Conservation (phyloP, 805 yeast genomes). For the Helenozyma rhizophorensis region DNA sequence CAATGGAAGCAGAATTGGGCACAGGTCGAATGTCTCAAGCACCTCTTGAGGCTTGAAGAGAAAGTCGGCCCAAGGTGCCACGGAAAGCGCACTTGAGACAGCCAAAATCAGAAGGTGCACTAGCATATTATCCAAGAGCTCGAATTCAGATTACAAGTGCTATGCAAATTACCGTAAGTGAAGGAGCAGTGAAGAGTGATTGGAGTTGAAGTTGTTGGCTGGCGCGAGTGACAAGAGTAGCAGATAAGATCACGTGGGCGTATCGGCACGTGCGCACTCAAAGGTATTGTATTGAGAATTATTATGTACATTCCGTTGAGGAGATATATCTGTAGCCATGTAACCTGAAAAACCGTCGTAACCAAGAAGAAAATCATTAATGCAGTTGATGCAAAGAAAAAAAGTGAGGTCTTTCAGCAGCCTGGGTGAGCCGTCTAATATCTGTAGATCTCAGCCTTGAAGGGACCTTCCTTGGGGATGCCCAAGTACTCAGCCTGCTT, state of each 20-base stretch:
- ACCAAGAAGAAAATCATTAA: slow-evolving; percentile 26
- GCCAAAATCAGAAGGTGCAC: too few species aligned
- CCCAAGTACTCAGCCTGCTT: slow-evolving; percentile 94
- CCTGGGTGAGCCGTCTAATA: slow-evolving; percentile 48
- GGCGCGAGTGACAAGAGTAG: too few species aligned
- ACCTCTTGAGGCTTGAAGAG: too few species aligned
- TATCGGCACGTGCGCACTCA: background rate
- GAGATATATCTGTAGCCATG: slow-evolving; percentile 28
- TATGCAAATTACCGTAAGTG: too few species aligned
- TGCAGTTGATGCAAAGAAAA: slow-evolving; percentile 45
- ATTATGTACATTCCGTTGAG: slow-evolving; percentile 35
- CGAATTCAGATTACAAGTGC: too few species aligned
- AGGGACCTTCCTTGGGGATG: slow-evolving; percentile 90
- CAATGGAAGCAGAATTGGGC: slow-evolving; percentile 36
- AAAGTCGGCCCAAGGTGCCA: too few species aligned
- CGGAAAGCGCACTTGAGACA: too few species aligned
- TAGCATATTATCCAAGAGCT: too few species aligned
- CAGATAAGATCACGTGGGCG: slow-evolving; percentile 1
- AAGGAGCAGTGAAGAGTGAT: too few species aligned
- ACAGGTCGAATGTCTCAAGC: slow-evolving; percentile 2
- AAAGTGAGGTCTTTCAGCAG: slow-evolving; percentile 8
- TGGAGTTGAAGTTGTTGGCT: too few species aligned
- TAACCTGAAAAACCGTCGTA: slow-evolving; percentile 21
- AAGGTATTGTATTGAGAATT: too few species aligned
- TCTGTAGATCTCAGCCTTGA: slow-evolving; percentile 97